These are phyloP conservation scores for Arachis stenosperma DNA, from an alignment of 306 rosid species.

Conservation along the genomic window DNA sequence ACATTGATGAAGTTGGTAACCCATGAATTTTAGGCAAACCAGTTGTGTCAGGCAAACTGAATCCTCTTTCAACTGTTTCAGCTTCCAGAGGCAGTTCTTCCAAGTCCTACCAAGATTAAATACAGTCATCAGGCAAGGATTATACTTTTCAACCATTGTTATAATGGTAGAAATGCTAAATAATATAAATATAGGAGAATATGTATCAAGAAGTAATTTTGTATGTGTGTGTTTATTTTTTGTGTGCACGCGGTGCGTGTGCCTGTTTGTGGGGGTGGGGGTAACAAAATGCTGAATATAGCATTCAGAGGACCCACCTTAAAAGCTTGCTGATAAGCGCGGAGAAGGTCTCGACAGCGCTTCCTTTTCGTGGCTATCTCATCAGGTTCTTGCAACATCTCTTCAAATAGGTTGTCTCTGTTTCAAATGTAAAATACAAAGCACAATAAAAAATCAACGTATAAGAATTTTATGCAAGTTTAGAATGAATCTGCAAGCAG, in stretches of 20 bases:
- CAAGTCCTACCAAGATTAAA: slow-evolving; percentile 63
- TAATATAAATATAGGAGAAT: slow-evolving; percentile 1
- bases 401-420: slow-evolving; percentile 93
- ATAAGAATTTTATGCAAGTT: neutral
- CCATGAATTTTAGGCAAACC: slow-evolving; percentile 94
- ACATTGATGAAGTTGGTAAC: slow-evolving; percentile 73
- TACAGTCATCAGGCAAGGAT: slow-evolving; percentile 30
- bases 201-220: neutral
- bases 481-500: slow-evolving; percentile 10
- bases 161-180: neutral
- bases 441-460: slow-evolving; percentile 37
- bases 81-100: slow-evolving; percentile 96
- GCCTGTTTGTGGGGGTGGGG: no score
- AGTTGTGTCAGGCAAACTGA: slow-evolving; percentile 69
- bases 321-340: slow-evolving; percentile 89
- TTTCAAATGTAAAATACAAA: slow-evolving; percentile 38
- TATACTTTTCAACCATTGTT: slow-evolving; percentile 4
- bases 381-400: slow-evolving; percentile 97
- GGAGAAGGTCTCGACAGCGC: slow-evolving; percentile 82
- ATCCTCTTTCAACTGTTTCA: slow-evolving; percentile 92
- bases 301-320: slow-evolving; percentile 58
- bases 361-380: slow-evolving; percentile 86
- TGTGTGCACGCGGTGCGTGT: no score
- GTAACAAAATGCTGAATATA: neutral
- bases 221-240: neutral